Percentiles rank a stretch among this genome's conserved stretches.
Evolutionary conservation across 345 rosid species (phyloP).

Genomic region (Eucalyptus caleyi): DNA sequence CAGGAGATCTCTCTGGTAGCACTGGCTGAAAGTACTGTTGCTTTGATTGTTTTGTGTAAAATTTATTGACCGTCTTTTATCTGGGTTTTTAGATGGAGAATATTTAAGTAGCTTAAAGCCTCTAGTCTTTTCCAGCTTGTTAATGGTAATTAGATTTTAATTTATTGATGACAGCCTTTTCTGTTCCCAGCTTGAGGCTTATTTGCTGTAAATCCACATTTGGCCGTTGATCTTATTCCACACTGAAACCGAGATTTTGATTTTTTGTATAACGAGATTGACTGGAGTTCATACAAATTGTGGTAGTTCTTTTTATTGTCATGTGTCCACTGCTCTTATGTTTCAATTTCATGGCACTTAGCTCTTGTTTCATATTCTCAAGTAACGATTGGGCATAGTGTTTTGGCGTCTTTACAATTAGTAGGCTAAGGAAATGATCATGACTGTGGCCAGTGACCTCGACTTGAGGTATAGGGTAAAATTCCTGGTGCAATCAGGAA

Average conservation of each 20-base stretch:
- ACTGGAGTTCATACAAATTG: background rate
- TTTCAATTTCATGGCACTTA: background rate
- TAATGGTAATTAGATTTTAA: background rate
- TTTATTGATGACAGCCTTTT: background rate
- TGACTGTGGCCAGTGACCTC: background rate
- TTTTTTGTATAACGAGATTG: background rate
- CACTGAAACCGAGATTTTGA: background rate
- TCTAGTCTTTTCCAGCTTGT: background rate
- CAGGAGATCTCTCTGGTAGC: conserved; percentile 84
- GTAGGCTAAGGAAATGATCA: background rate
- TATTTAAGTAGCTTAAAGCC: background rate
- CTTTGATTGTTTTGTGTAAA: background rate
- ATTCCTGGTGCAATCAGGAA: background rate
- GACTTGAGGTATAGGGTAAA: background rate
- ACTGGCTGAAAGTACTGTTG: conserved; percentile 21
- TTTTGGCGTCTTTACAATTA: background rate
- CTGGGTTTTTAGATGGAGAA: background rate
- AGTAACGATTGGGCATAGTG: background rate
- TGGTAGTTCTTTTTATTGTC: background rate
- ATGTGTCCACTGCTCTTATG: background rate
- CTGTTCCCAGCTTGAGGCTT: background rate
- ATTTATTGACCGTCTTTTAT: background rate
- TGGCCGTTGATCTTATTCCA: background rate
- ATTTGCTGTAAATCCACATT: background rate
- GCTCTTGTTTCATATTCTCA: background rate